Percentiles rank a stretch among this genome's conserved stretches.
These are phyloP conservation scores for Rutidosis leptorrhynchoides DNA, from an alignment of 129 eudicot genomes.

Conservation along the genomic window DNA sequence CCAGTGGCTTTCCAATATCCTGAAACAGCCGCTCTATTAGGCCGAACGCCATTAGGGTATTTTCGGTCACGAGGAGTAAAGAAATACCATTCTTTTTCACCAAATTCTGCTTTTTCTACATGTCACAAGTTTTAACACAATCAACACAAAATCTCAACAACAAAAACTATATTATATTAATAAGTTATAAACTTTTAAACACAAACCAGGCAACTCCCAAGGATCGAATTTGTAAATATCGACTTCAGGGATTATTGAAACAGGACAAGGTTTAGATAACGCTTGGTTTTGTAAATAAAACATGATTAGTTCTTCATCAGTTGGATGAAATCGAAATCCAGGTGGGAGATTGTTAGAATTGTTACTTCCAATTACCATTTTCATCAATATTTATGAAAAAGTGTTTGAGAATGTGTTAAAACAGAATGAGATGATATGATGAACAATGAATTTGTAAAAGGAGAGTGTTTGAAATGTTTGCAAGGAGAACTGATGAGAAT, in stretches of 20 bases:
- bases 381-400: neutral
- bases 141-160: neutral
- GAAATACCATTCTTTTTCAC: slow-evolving; percentile 69
- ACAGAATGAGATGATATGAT: too few species aligned
- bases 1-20: slow-evolving; percentile 93
- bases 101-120: slow-evolving; percentile 46
- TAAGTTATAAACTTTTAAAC: neutral
- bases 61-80: slow-evolving; percentile 75
- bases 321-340: slow-evolving; percentile 82
- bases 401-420: neutral
- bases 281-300: slow-evolving; percentile 60
- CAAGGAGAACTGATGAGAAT: slow-evolving; percentile 46
- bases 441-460: slow-evolving; percentile 17
- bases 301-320: slow-evolving; percentile 85
- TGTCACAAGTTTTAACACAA: slow-evolving; percentile 11
- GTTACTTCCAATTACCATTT: slow-evolving; percentile 42
- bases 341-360: slow-evolving; percentile 64
- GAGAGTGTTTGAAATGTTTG: slow-evolving; percentile 78
- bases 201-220: slow-evolving; percentile 88
- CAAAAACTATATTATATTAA: neutral
- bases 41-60: slow-evolving; percentile 73
- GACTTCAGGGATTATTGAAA: slow-evolving; percentile 70
- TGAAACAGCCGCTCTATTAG: slow-evolving; percentile 69
- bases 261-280: slow-evolving; percentile 61
- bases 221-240: slow-evolving; percentile 91